Percentiles rank a stretch among this genome's conserved stretches.
phyloP scores from a whole-genome alignment of 441 rosid genomes.

The Gossypium trilobum region DNA sequence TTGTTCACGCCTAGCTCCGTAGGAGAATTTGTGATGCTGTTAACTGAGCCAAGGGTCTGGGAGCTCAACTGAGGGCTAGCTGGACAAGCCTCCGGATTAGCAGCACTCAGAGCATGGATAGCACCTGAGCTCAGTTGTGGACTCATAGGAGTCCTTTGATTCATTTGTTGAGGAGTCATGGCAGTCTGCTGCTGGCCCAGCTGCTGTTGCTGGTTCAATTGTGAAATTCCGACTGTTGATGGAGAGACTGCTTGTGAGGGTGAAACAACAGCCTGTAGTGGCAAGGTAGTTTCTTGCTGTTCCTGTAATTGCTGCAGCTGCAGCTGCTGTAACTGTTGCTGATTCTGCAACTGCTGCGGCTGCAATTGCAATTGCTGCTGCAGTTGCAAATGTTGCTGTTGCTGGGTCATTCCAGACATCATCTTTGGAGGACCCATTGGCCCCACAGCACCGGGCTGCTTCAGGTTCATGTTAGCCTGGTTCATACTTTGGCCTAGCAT shows the following conservation, averaged over 20 bases:
- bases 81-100: constrained; percentile 76
- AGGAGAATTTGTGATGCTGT: constrained; percentile 80
- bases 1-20: constrained; percentile 85
- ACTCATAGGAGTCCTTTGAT: constrained; percentile 87
- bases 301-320: constrained; percentile 21
- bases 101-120: constrained; percentile 60
- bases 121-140: constrained; percentile 88
- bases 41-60: constrained; percentile 84
- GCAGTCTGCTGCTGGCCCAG: constrained; percentile 35
- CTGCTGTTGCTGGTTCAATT: constrained; percentile 37
- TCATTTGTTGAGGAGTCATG: constrained; percentile 76
- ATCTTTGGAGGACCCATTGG: constrained; percentile 87
- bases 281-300: constrained; percentile 55
- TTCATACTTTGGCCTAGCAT: constrained; percentile 52
- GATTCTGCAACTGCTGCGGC: constrained; percentile 30
- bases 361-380: constrained; percentile 26
- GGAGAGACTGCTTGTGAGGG: constrained; percentile 76
- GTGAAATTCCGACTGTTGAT: constrained; percentile 58
- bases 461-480: constrained; percentile 47
- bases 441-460: constrained; percentile 58
- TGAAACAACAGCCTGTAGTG: constrained; percentile 67
- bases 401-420: constrained; percentile 60
- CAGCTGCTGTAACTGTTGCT: constrained; percentile 22
- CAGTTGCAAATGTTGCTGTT: constrained; percentile 19
- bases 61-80: constrained; percentile 95